These are phyloP conservation scores for Coemansia sp. DNA, from an alignment of 371 early-diverging fungal species.

Conservation along the genomic window DNA sequence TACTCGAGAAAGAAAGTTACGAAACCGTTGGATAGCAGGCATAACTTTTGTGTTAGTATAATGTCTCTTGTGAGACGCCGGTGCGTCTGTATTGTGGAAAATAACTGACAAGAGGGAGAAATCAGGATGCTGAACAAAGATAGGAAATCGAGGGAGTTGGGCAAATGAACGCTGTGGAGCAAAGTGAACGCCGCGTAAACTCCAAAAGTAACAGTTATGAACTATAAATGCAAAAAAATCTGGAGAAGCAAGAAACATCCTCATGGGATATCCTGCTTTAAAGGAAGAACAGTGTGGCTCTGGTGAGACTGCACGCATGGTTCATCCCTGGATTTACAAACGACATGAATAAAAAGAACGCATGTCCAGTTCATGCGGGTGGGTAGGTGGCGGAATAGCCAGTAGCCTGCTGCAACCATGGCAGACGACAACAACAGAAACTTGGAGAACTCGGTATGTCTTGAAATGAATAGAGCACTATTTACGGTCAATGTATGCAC, in stretches of 20 bases:
- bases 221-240: not conserved
- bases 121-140: not conserved
- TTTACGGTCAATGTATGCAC: not conserved
- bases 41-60: conserved; percentile 8
- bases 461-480: not conserved
- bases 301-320: not conserved
- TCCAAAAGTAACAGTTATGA: not conserved
- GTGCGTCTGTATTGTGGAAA: not conserved
- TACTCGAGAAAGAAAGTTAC: conserved; percentile 36
- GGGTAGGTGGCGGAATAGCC: not conserved
- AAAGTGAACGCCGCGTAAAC: not conserved
- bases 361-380: not conserved
- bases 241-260: conserved; percentile 7
- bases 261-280: not conserved
- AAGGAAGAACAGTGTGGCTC: not conserved
- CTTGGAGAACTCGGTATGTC: not conserved
- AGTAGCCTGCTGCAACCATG: not conserved
- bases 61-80: not conserved
- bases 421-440: not conserved
- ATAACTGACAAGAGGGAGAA: not conserved
- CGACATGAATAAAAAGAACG: not conserved
- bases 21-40: conserved; percentile 35
- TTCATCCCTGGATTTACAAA: conserved; percentile 1
- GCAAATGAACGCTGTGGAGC: not conserved
- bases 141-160: not conserved